Evolutionary conservation across 2,329 filamentous ascomycete species (phyloP).

Genomic region (Penicillium sp.): DNA sequence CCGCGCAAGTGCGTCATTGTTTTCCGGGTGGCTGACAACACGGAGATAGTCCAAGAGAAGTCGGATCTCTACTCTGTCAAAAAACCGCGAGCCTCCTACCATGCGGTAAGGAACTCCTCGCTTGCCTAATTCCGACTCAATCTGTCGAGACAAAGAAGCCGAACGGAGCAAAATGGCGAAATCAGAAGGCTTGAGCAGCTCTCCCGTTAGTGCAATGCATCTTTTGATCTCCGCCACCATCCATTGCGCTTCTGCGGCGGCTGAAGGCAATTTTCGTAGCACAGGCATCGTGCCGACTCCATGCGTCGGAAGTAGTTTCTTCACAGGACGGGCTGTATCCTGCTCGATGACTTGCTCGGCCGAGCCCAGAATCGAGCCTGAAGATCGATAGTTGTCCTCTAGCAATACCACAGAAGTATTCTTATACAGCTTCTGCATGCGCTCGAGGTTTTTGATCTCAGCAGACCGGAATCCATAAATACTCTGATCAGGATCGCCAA

Average conservation of each 20-base stretch:
- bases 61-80: conserved; percentile 86
- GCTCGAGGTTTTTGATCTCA: conserved; percentile 80
- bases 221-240: conserved; percentile 79
- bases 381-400: conserved; percentile 93
- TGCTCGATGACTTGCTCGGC: conserved; percentile 88
- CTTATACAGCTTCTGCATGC: conserved; percentile 72
- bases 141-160: conserved; percentile 74
- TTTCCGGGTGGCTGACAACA: conserved; percentile 76
- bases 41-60: conserved; percentile 82
- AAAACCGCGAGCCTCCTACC: conserved; percentile 88
- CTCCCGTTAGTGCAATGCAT: conserved; percentile 65
- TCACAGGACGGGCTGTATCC: conserved; percentile 74
- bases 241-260: conserved; percentile 77
- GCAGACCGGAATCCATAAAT: conserved; percentile 96
- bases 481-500: conserved; percentile 95
- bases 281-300: conserved; percentile 75
- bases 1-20: conserved; percentile 78
- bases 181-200: conserved; percentile 69
- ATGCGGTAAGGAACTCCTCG: conserved; percentile 84
- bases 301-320: conserved; percentile 75
- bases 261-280: conserved; percentile 67
- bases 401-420: conserved; percentile 78
- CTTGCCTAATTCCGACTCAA: conserved; percentile 77
- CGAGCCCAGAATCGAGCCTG: conserved; percentile 73
- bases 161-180: conserved; percentile 85